Percentiles rank a stretch among this genome's conserved stretches.
These are phyloP conservation scores for Geranium incanum DNA, from an alignment of 441 rosid species.

Conservation along the genomic window DNA sequence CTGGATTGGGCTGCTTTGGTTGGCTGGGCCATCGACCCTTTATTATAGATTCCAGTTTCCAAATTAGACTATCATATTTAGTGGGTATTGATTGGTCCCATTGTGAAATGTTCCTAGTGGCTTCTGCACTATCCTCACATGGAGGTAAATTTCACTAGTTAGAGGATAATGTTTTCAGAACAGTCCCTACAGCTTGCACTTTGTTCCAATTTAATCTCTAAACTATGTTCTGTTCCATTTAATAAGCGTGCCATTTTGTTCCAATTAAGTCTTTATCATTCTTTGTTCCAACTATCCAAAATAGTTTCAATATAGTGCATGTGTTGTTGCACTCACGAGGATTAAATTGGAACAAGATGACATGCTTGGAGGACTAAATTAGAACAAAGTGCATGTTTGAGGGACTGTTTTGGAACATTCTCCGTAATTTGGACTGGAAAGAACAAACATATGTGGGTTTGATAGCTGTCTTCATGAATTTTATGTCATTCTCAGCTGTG, in stretches of 20 bases:
- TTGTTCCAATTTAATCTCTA: not conserved
- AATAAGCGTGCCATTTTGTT: too few relatives aligned
- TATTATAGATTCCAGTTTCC: not conserved
- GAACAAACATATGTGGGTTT: not conserved
- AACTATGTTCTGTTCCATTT: not conserved
- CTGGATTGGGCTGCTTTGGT: not conserved
- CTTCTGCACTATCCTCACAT: too few relatives aligned
- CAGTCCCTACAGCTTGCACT: not conserved
- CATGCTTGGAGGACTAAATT: not conserved
- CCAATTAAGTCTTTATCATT: too few relatives aligned
- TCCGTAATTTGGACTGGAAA: not conserved
- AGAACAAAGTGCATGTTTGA: not conserved
- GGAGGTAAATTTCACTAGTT: not conserved
- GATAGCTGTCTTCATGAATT: not conserved
- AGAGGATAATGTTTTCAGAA: not conserved
- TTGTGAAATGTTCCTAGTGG: too few relatives aligned
- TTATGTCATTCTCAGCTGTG: not conserved
- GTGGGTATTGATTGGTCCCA: not conserved
- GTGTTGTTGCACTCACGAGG: not conserved
- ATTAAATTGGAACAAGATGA: not conserved
- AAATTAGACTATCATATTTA: not conserved
- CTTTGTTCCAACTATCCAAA: too few relatives aligned
- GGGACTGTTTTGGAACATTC: not conserved
- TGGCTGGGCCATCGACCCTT: not conserved
- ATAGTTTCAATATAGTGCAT: not conserved